Evolutionary conservation across 2,329 filamentous ascomycete genomes (phyloP).

Genomic region (Eutypa lata): DNA sequence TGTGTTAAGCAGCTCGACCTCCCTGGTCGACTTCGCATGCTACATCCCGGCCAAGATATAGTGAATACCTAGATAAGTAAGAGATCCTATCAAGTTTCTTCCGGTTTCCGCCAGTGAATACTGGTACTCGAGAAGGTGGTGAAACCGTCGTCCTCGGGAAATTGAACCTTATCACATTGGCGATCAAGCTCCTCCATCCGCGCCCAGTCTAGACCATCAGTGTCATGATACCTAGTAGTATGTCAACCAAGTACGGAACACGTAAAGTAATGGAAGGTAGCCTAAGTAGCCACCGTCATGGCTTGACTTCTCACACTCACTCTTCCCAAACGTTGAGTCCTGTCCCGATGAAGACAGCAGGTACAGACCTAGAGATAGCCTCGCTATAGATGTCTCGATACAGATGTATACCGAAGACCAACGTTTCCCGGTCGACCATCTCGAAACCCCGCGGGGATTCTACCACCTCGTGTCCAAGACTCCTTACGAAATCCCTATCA

Average conservation of each 20-base stretch:
- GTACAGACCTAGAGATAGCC: constrained; percentile 43
- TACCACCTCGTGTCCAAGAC: constrained; percentile 51
- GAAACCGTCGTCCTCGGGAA: constrained; percentile 36
- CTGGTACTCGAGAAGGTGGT: constrained; percentile 38
- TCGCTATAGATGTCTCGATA: constrained; percentile 51
- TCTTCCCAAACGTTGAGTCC: constrained; percentile 48
- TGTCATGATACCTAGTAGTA: constrained; percentile 7
- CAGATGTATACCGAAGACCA: constrained; percentile 63
- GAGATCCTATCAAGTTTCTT: too few species aligned
- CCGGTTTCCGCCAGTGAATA: constrained; percentile 34
- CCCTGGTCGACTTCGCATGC: too few species aligned
- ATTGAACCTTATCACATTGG: constrained; percentile 27
- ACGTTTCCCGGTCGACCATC: constrained; percentile 41
- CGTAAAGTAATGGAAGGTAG: neutral
- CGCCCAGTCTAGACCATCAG: constrained; percentile 21
- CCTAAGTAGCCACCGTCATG: neutral
- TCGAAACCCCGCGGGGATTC: constrained; percentile 52
- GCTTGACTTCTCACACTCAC: constrained; percentile 29
- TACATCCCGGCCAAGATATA: too few species aligned
- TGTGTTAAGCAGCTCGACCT: too few species aligned
- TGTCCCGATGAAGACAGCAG: constrained; percentile 58
- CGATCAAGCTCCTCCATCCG: constrained; percentile 32
- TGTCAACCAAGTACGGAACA: neutral
- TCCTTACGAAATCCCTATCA: constrained; percentile 50
- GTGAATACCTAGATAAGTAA: too few species aligned